Evolutionary conservation across 345 rosid species (phyloP).

Genomic region (Eucalyptus pauciflora): DNA sequence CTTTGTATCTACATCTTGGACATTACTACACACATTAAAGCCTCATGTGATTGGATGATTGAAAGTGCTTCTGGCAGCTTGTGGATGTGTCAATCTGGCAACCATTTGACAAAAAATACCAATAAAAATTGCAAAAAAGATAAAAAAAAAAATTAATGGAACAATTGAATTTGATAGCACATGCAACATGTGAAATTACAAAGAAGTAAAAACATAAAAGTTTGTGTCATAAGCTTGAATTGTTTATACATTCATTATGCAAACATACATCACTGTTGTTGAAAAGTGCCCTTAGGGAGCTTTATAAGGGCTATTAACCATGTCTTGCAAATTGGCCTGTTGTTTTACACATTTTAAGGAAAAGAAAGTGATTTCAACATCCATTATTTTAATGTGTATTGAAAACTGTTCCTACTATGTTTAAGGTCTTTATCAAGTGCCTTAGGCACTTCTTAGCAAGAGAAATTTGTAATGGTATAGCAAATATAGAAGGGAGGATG

Average conservation of each 20-base stretch:
- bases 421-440: neutral
- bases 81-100: neutral
- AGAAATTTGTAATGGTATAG: neutral
- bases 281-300: neutral
- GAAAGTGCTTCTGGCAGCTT: neutral
- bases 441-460: neutral
- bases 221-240: neutral
- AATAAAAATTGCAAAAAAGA: neutral
- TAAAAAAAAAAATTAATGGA: neutral
- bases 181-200: neutral
- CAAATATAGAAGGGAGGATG: neutral
- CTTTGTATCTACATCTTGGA: neutral
- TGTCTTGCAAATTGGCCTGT: neutral
- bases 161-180: neutral
- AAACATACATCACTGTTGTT: neutral
- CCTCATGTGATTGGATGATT: neutral
- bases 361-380: neutral
- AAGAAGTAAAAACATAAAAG: neutral
- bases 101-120: neutral
- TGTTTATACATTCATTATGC: neutral
- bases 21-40: neutral
- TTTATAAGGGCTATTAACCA: neutral
- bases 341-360: neutral
- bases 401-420: neutral
- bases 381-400: neutral